phyloP scores from a whole-genome alignment of 495 filamentous ascomycete genomes.

The Penicillium ucsense region DNA sequence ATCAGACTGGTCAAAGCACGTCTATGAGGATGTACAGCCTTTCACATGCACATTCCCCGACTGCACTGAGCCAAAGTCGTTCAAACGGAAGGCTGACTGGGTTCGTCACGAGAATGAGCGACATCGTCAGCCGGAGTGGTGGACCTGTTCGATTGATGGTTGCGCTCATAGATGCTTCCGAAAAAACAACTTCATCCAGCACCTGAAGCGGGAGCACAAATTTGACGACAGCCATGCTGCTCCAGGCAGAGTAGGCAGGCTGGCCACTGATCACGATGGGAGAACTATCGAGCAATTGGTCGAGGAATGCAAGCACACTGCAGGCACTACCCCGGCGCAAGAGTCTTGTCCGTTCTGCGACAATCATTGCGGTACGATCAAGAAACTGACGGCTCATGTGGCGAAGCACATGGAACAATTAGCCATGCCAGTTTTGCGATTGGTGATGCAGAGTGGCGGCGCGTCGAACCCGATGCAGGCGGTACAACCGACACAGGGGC shows the following conservation, averaged over 20 bases:
- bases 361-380: conserved; percentile 75
- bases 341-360: conserved; percentile 91
- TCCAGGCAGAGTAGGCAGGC: neutral
- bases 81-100: conserved; percentile 97
- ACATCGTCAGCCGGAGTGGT: conserved; percentile 88
- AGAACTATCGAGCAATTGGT: conserved; percentile 54
- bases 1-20: conserved; percentile 97
- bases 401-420: conserved; percentile 97
- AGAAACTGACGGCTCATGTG: conserved; percentile 87
- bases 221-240: conserved; percentile 62
- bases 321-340: conserved; percentile 51
- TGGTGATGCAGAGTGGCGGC: conserved; percentile 43
- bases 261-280: conserved; percentile 15
- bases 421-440: conserved; percentile 70
- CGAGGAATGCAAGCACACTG: conserved; percentile 68
- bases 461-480: conserved; percentile 5
- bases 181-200: conserved; percentile 93
- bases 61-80: conserved; percentile 84
- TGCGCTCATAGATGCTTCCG: conserved; percentile 81
- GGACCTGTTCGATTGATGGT: conserved; percentile 73
- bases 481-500: neutral
- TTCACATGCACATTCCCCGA: conserved; percentile 88
- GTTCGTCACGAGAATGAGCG: conserved; percentile 92
- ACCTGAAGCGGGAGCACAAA: conserved; percentile 91
- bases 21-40: conserved; percentile 90